Evolutionary conservation across 2,329 filamentous ascomycete genomes (phyloP).

Genomic region (Beauveria sp.): DNA sequence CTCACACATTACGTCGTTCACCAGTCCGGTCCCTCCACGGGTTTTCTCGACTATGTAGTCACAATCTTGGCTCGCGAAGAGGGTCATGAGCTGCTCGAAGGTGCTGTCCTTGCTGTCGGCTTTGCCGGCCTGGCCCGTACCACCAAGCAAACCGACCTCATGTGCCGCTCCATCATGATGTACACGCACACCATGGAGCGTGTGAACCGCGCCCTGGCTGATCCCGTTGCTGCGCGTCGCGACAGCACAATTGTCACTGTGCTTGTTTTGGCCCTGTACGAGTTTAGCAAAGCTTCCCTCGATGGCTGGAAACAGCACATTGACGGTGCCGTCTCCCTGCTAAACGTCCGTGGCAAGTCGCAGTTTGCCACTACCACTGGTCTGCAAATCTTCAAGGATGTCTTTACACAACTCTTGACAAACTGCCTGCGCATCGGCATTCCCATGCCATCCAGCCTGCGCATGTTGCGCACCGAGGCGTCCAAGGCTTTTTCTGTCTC

Average conservation of each 20-base stretch:
- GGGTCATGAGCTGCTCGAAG: conserved; percentile 9
- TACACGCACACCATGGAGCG: conserved; percentile 11
- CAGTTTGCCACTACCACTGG: conserved; percentile 7
- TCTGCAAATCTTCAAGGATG: conserved; percentile 12
- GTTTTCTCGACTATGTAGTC: conserved; percentile 9
- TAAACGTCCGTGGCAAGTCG: conserved; percentile 11
- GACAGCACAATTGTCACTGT: conserved; percentile 12
- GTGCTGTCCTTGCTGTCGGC: conserved; percentile 9
- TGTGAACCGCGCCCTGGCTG: conserved; percentile 9
- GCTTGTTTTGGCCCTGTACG: conserved; percentile 9
- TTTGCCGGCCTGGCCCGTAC: conserved; percentile 10
- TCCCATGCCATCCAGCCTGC: conserved; percentile 8
- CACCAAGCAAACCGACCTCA: conserved; percentile 10
- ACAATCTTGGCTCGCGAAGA: conserved; percentile 10
- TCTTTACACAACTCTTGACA: conserved; percentile 9
- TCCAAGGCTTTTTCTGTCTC: conserved; percentile 12
- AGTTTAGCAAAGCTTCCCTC: conserved; percentile 11
- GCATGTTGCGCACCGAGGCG: conserved; percentile 11
- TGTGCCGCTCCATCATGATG: conserved; percentile 11
- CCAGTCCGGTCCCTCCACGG: conserved; percentile 7
- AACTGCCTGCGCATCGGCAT: conserved; percentile 8
- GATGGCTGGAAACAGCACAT: conserved; percentile 12
- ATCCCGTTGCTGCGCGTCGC: conserved; percentile 6
- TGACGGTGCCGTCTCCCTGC: conserved; percentile 10
- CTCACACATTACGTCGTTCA: conserved; percentile 9